Conservation (phyloP, 2,329 filamentous ascomycete genomes). For the Diaporthe sp. region DNA sequence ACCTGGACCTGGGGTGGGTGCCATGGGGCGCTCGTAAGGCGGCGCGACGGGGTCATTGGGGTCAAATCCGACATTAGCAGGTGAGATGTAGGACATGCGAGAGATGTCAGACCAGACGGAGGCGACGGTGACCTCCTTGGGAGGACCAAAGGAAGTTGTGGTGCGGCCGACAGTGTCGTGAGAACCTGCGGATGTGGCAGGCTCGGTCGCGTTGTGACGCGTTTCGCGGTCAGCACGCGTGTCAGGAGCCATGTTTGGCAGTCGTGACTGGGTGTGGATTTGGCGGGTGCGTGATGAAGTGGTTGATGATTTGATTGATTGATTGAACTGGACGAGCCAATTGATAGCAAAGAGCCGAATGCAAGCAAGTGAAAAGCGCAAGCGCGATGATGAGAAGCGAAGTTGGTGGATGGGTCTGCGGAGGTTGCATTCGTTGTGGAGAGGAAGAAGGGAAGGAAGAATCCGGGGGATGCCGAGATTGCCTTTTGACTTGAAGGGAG, state of each 20-base stretch:
- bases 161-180: slow-evolving; percentile 67
- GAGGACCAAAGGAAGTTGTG: slow-evolving; percentile 18
- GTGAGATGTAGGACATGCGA: slow-evolving; percentile 31
- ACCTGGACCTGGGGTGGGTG: slow-evolving; percentile 22
- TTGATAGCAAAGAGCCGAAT: slow-evolving; percentile 24
- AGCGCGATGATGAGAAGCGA: slow-evolving; percentile 25
- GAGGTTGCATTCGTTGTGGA: slow-evolving; percentile 31
- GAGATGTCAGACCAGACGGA: slow-evolving; percentile 21
- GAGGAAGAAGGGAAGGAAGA: not conserved
- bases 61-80: slow-evolving; percentile 33
- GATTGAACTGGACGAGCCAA: slow-evolving; percentile 25
- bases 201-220: slow-evolving; percentile 54
- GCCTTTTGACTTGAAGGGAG: not conserved
- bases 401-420: slow-evolving; percentile 22
- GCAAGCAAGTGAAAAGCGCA: slow-evolving; percentile 17
- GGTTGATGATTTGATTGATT: not conserved
- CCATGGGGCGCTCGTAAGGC: slow-evolving; percentile 22
- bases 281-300: not conserved
- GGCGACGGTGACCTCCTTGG: slow-evolving; percentile 23
- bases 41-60: not conserved
- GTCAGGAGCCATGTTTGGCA: slow-evolving; percentile 18
- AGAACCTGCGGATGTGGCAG: slow-evolving; percentile 70
- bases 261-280: not conserved
- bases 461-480: not conserved
- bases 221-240: slow-evolving; percentile 58